Base-by-base conservation (phyloP, 495 filamentous ascomycete species). In the Neurospora tetrasperma region DNA sequence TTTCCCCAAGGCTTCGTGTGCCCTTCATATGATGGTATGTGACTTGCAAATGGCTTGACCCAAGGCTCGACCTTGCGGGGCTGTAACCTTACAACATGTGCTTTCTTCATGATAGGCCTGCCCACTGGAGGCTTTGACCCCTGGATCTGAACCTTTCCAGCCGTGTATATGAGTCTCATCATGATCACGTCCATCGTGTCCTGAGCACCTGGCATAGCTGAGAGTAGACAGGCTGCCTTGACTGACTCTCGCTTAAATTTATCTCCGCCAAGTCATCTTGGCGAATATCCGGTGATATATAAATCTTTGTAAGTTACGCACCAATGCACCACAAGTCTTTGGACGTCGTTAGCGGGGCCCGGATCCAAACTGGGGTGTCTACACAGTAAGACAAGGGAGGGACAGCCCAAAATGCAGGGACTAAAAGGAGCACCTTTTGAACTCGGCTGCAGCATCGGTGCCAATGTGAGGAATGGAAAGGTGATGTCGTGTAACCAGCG, bases 401-500 rank as follows among this genome's bases (percentile, higher is more conserved):
- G 20, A 69, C 44, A 42, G 48, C 20, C 20, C 38, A 44, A 42
- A 44, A 27, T 69, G 72, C 59, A 18, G 31, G 31, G 20, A 38
- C 69, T 41, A n/a, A 59, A 41, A 71, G 38, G 44, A 40, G 71
- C 69, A 73, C 54, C 12, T 62, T 62, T 27, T 62, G 14, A 35
- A 35, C 16, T 71, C 42, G 18, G 39, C 43, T 54, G 72, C 44
- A 66, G 72, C 44, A 38, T 59, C 71, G 72, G 38, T 54, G 69
- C 48, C n/a, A 71, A 59, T 39, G 27, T 70, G 40, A 43, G 72
- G 23, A 18, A 14, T 62, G 27, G 54, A 62, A 62, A 35, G 27
- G 14, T 35, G 12, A 9, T 62, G 14, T 41, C 59, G 73, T 76
- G 75, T 73, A 70, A 76, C 73, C 71, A 7, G 42, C 70, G 73